Evolutionary conservation across 2,329 filamentous ascomycete genomes (phyloP), one percentile per base, ranked within the genome.

Genomic region (Phaeosphaeria sp.): DNA sequence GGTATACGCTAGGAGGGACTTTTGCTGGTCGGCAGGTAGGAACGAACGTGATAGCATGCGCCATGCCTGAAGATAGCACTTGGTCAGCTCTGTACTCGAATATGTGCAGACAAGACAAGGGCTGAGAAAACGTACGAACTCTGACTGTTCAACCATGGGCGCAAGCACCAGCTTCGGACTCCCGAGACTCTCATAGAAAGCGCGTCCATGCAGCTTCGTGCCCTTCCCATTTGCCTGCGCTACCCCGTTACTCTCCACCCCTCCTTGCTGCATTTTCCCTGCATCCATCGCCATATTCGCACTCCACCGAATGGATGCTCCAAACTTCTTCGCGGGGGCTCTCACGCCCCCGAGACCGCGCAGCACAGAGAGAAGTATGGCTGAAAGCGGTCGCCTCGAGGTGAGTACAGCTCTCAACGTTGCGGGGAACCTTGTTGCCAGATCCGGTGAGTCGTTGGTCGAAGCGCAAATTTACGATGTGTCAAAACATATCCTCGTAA

Each of bases 121-220:
- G 21, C 15, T 44, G 52, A 62, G 51, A 56, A 61, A 82, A 72
- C 89, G 65, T 82, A 97, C 93, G 81, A 98, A 97, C 82, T 99
- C 95, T 30, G 93, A 97, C 77, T 97, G 92, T 73, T 99, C 94
- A 21, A 99, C 95, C 95, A 99, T 99, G 36, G 95, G 95, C 33
- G 95, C 95, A 54, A 99, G 85, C 27, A 99, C 87, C 65, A 90
- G 89, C 79, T 92, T 97, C 1, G 95, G 95, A 59, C 90, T 93
- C 21, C 95, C 95, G 60, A 99, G 90, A 73, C 91, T 96, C 80
- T 97, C 89, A 73, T 98, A 99, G 76, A 99, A 98, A 13, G 90
- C 91, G 56, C 95, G 84, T 0, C 95, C 95, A 68, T 90, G 87
- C 21, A 96, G 81, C 76, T 94, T 96, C 22, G 54, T 55, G 54